Conservation (phyloP, 805 yeast genomes). For the Starmerella potacharoeniae region DNA sequence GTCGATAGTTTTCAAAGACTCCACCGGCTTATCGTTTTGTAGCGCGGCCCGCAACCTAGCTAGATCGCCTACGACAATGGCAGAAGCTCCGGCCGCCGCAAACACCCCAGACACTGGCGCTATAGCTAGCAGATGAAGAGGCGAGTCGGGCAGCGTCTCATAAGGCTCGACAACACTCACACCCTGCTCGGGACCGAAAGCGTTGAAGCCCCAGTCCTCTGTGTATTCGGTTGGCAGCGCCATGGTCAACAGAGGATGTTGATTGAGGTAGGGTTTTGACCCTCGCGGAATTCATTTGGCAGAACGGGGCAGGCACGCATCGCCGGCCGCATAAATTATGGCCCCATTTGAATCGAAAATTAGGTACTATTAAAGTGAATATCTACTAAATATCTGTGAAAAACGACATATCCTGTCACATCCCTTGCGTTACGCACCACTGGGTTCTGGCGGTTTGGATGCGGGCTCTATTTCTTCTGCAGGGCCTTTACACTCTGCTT, state of each 20-base stretch:
- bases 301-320: too few species aligned
- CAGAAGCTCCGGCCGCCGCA: constrained; percentile 16
- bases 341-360: too few species aligned
- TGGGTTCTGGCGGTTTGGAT: too few species aligned
- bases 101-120: constrained; percentile 3
- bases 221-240: constrained; percentile 15
- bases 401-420: too few species aligned
- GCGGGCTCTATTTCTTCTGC: background rate
- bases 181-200: constrained; percentile 19
- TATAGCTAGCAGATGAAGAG: background rate
- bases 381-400: too few species aligned
- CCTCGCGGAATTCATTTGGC: background rate
- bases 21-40: background rate
- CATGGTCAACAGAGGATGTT: constrained; percentile 3
- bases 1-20: background rate
- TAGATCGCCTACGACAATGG: constrained; percentile 13
- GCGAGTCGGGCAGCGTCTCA: background rate
- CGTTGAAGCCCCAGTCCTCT: constrained; percentile 22
- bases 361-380: too few species aligned
- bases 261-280: background rate
- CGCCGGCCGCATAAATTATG: too few species aligned
- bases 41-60: constrained; percentile 4
- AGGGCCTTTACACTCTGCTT: constrained; percentile 11
- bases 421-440: too few species aligned
- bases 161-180: constrained; percentile 7